These are phyloP conservation scores for Sanghuangporus sanghuang DNA, from an alignment of 1,284 basidiomycete genomes.

Conservation along the genomic window DNA sequence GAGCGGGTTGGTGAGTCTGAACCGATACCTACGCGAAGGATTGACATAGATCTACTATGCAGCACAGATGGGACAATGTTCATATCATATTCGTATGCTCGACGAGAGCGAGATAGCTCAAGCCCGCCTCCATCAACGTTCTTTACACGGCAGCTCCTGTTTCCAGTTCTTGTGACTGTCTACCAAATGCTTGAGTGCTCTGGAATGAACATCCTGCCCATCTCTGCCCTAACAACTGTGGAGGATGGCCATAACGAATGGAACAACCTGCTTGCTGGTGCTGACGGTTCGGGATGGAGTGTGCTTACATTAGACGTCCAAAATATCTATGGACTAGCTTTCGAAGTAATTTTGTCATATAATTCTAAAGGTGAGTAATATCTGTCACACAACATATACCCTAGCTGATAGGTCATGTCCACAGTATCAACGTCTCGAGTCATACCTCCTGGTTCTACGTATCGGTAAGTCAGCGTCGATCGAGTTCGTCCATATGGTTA, in stretches of 20 bases:
- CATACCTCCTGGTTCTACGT: constrained; percentile 17
- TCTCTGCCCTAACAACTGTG: constrained; percentile 30
- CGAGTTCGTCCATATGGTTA: background rate
- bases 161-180: constrained; percentile 86
- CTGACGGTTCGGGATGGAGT: constrained; percentile 67
- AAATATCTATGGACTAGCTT: constrained; percentile 86
- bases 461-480: constrained; percentile 3
- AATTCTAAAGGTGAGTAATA: constrained; percentile 48
- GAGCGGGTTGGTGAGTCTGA: constrained; percentile 77
- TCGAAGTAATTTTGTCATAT: constrained; percentile 77
- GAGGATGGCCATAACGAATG: constrained; percentile 24
- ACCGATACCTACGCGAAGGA: background rate
- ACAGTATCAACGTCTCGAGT: constrained; percentile 13
- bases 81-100: constrained; percentile 77
- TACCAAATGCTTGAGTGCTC: constrained; percentile 89
- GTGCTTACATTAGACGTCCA: constrained; percentile 82
- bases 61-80: constrained; percentile 77
- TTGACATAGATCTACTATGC: background rate
- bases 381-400: background rate
- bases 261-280: constrained; percentile 33
- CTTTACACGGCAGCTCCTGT: constrained; percentile 77
- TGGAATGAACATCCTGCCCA: constrained; percentile 72
- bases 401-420: constrained; percentile 12
- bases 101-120: constrained; percentile 36
- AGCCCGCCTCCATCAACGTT: constrained; percentile 48